Evolutionary conservation across 768 basidiomycete genomes (phyloP), one percentile per base, ranked within the genome.

Genomic region (Leccinum fibrillosum): DNA sequence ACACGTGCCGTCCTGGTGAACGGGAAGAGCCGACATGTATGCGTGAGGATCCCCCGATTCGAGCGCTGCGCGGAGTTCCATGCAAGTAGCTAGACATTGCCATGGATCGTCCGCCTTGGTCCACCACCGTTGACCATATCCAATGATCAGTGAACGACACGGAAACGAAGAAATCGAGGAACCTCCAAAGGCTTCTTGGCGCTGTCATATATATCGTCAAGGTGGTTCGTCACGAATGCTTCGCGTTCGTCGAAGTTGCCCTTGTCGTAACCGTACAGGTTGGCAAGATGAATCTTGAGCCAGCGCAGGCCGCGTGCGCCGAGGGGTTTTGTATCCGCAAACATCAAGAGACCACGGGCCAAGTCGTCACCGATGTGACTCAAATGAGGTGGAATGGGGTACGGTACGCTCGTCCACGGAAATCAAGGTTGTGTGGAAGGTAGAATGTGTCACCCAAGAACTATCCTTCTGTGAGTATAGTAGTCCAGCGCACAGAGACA

Each of bases 1-100:
- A 66, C 97, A 99, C 0, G 97, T 98, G 3, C 97, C 96, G 63
- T 99, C 97, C 73, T 98, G 96, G 70, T 99, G 97, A 6, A 98
- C 83, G 0, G 97, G 97, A n/a, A 97, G 79, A 17, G 76, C 73
- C 3, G 87, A 92, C 66, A 79, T 74, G 72, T 76, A 88, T 19
- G 72, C 69, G 59, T 78, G 81, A 0, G 83, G 81, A 44, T 85
- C 79, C 15, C 84, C 82, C 1, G 88, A 89, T 44, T 88, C 81
- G 0, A 95, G 78, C 2, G 96, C 96, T 1, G 80, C 81, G 49
- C 80, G 80, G n/a, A 98, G 79, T 68, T 99, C 97, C 71, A 88
- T 85, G 76, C 94, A 98, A 1, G 91, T 84, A 17, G 96, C 90
- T 37, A 98, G 88, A 70, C 90, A 95, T 72, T 98, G 96, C 95